phyloP scores from a whole-genome alignment of 2,329 filamentous ascomycete genomes.

The Capronia coronata region DNA sequence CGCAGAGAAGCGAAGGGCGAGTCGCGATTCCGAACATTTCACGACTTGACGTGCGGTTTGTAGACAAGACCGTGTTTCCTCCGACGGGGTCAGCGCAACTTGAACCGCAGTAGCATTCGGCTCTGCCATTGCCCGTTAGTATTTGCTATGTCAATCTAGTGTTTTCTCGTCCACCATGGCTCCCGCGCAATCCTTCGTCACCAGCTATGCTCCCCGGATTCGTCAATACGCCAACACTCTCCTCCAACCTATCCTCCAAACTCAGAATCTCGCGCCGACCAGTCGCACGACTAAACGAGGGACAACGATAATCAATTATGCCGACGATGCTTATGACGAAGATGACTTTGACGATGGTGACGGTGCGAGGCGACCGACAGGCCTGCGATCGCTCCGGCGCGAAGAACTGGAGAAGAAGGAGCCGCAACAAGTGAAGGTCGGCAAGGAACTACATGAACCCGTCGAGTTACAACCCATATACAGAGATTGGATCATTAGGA shows the following conservation, averaged over 20 bases:
- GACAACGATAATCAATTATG: constrained; percentile 94
- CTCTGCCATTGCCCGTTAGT: not conserved
- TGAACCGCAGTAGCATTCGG: not conserved
- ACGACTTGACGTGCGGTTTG: not conserved
- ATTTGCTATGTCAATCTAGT: constrained; percentile 8
- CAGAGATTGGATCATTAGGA: constrained; percentile 90
- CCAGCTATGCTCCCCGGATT: constrained; percentile 83
- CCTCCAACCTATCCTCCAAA: constrained; percentile 73
- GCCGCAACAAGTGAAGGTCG: constrained; percentile 67
- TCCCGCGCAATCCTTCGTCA: constrained; percentile 78
- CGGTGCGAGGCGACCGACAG: constrained; percentile 65
- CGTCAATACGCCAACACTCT: constrained; percentile 88
- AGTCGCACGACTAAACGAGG: constrained; percentile 93
- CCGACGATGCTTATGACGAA: constrained; percentile 88
- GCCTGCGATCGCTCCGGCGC: constrained; percentile 72
- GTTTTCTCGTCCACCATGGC: constrained; percentile 34
- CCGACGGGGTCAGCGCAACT: not conserved
- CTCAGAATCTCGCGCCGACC: constrained; percentile 57
- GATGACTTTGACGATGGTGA: constrained; percentile 58
- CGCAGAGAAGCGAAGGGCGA: not conserved
- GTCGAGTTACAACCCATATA: constrained; percentile 85
- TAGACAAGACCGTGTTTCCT: not conserved
- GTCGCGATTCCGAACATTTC: not conserved
- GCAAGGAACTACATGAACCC: constrained; percentile 71
- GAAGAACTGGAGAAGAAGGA: constrained; percentile 63